A percentile compares a stretch with the other conserved stretches of the same genome.
Evolutionary conservation across 306 rosid species (phyloP).

Genomic region (Mimosa pudica): DNA sequence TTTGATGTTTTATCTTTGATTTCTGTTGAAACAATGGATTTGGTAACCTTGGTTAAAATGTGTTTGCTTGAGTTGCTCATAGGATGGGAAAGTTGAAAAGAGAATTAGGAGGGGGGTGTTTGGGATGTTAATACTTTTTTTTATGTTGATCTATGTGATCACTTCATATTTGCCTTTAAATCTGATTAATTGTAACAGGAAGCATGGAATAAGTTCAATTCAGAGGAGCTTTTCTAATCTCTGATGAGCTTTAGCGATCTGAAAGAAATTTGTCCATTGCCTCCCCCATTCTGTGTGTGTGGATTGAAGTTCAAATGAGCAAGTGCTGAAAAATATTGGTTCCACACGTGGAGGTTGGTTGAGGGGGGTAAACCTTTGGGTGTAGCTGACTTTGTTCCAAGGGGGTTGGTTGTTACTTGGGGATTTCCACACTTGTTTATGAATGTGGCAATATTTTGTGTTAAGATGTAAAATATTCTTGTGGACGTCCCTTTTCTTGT

Average conservation of each 20-base stretch:
- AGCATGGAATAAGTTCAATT: constrained; percentile 97
- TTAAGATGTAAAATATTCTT: constrained; percentile 43
- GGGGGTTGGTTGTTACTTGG: constrained; percentile 8
- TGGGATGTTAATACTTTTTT: background rate
- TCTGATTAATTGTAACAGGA: constrained; percentile 57
- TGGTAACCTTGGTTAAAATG: constrained; percentile 10
- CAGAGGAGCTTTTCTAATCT: constrained; percentile 94
- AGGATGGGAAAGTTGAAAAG: background rate
- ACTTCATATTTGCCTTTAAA: constrained; percentile 25
- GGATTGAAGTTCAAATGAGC: constrained; percentile 25
- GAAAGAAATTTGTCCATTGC: constrained; percentile 32
- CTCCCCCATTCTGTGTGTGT: constrained; percentile 28
- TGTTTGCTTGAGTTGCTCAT: constrained; percentile 11
- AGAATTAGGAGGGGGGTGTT: background rate
- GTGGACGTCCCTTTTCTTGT: constrained; percentile 25
- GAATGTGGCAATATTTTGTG: constrained; percentile 36
- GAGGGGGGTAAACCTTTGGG: background rate
- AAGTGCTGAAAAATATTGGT: background rate
- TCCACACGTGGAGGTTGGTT: background rate
- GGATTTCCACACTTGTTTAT: constrained; percentile 28
- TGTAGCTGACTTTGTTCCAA: constrained; percentile 23
- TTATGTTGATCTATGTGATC: background rate
- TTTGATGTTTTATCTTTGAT: constrained; percentile 11
- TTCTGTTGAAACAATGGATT: constrained; percentile 1
- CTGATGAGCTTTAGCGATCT: constrained; percentile 32